These are phyloP conservation scores for Kwoniella pini DNA, from an alignment of 768 basidiomycete species.

Conservation along the genomic window DNA sequence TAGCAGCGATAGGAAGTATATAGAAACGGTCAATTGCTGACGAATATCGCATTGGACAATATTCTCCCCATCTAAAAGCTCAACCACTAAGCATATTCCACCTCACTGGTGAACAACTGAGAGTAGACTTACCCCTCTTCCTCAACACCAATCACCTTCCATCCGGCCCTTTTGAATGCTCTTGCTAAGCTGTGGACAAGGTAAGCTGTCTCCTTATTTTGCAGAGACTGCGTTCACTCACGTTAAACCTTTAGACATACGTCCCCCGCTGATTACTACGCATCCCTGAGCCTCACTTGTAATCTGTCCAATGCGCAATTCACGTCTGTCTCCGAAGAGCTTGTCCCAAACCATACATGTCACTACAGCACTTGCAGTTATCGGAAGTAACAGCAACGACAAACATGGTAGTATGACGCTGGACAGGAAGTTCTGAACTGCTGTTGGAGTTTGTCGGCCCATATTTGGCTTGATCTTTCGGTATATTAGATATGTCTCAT, in stretches of 20 bases:
- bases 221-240: conserved; percentile 22
- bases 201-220: background rate
- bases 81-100: background rate
- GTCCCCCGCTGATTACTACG: conserved; percentile 49
- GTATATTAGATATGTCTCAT: too few species aligned
- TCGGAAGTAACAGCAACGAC: conserved; percentile 32
- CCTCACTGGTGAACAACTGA: background rate
- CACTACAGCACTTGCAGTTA: conserved; percentile 36
- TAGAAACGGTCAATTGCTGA: conserved; percentile 41
- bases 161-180: conserved; percentile 50
- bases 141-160: conserved; percentile 50
- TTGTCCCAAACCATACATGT: conserved; percentile 27
- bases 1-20: conserved; percentile 39
- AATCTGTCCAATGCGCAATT: background rate
- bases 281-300: conserved; percentile 20
- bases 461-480: too few species aligned
- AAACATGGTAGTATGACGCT: conserved; percentile 27
- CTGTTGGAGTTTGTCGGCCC: conserved; percentile 21
- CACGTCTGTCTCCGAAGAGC: background rate
- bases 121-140: conserved; percentile 43
- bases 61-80: conserved; percentile 45
- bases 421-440: conserved; percentile 25
- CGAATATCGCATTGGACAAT: conserved; percentile 48
- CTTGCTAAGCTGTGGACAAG: conserved; percentile 34
- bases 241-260: conserved; percentile 50